Conservation (phyloP, 2,329 filamentous ascomycete species). For the Colletotrichum viniferum region DNA sequence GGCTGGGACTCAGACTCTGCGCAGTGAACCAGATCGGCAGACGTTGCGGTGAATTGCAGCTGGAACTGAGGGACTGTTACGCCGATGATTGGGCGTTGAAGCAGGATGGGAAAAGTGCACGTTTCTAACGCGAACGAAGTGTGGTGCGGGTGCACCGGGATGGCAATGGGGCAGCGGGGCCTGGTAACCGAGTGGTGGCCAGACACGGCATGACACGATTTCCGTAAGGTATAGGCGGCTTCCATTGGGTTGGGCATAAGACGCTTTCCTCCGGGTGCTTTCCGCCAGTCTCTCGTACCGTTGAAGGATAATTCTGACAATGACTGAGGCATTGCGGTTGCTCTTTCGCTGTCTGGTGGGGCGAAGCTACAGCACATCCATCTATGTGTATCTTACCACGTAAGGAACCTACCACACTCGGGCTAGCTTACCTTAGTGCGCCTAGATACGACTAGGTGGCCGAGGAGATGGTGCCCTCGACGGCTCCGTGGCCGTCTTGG, state of each 20-base stretch:
- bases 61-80: neutral
- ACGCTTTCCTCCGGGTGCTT: neutral
- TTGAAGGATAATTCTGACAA: neutral
- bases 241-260: neutral
- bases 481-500: neutral
- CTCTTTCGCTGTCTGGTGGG: neutral
- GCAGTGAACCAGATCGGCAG: neutral
- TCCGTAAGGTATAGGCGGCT: neutral
- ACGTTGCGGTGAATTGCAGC: conserved; percentile 5
- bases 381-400: neutral
- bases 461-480: neutral
- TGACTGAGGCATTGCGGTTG: neutral
- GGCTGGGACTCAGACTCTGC: neutral
- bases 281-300: neutral
- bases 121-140: neutral
- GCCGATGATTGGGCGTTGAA: neutral
- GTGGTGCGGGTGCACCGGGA: neutral
- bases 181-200: neutral
- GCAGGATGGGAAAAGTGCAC: neutral
- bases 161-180: neutral
- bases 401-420: neutral
- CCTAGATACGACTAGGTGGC: neutral
- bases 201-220: conserved; percentile 6
- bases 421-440: too few relatives aligned
- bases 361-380: neutral